Base-by-base conservation (phyloP, 2,329 filamentous ascomycete species). In the Alternaria sp. region DNA sequence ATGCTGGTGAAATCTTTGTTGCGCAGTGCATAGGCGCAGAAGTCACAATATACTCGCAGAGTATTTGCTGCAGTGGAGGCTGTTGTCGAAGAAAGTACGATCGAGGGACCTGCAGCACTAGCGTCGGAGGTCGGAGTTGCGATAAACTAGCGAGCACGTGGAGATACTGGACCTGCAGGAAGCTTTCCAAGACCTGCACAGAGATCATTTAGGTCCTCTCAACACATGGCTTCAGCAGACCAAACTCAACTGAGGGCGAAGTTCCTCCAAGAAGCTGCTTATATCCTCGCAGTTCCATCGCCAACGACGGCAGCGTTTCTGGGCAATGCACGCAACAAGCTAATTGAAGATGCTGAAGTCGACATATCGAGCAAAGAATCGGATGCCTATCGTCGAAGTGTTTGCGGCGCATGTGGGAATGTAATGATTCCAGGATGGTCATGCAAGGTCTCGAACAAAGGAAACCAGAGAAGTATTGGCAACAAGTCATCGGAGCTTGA, bases 321-420 rank as follows among this genome's bases (percentile, higher is more conserved):
- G 18, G 74, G 75, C 39, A 58, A 70, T 49, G 71, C 70, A 26
- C 69, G 69, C 44, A 69, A 71, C 61, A 64, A 54, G 34, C 65
- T 78, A 22, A 49, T 69, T n/a, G 66, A 72, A 39, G 71, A 78
- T 55, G 66, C 69, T 12, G 69, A 74, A 38, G 39, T 73, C 11
- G 65, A 70, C 34, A 52, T 67, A 20, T 38, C 71, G 18, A 64
- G 59, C 39, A 77, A 74, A 59, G 73, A 76, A 47, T 63, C 57
- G 54, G 72, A 75, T 54, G 66, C 72, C 39, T 67, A 71, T 48
- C 71, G 69, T 43, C 69, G 75, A 56, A 68, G 71, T 9, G 57
- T 74, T 14, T 81, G 79, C 58, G 68, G 71, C 43, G 73, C 77
- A 14, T 81, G 79, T 56, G 79, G 79, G 6, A 75, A 67, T 51